These are phyloP conservation scores for Caloboletus inedulis DNA, from an alignment of 1,284 basidiomycete species.

Conservation along the genomic window DNA sequence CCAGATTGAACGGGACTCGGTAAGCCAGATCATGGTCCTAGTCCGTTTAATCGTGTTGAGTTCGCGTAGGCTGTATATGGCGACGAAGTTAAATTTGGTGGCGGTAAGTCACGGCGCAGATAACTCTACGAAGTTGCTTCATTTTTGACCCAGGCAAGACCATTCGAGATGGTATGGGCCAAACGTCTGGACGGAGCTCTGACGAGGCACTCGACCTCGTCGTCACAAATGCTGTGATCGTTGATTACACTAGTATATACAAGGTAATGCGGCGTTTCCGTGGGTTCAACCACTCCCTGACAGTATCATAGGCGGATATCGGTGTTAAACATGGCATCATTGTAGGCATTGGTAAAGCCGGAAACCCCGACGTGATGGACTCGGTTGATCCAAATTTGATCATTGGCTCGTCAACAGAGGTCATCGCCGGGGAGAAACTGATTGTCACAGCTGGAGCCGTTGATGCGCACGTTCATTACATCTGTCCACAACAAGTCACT, in stretches of 20 bases:
- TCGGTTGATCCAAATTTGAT: constrained; percentile 73
- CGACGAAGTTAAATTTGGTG: constrained; percentile 98
- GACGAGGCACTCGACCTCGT: constrained; percentile 82
- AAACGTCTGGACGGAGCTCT: constrained; percentile 74
- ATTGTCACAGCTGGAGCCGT: constrained; percentile 94
- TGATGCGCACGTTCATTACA: constrained; percentile 91
- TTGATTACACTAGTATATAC: constrained; percentile 95
- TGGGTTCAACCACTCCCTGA: background rate
- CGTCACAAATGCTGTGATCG: constrained; percentile 91
- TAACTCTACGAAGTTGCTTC: constrained; percentile 8
- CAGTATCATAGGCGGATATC: constrained; percentile 78
- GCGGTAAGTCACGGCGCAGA: constrained; percentile 49
- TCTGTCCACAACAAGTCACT: constrained; percentile 87
- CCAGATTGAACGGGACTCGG: constrained; percentile 87
- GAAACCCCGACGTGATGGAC: constrained; percentile 94
- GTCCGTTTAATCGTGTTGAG: background rate
- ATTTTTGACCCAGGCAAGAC: constrained; percentile 63
- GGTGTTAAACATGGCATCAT: constrained; percentile 88
- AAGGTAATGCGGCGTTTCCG: constrained; percentile 52
- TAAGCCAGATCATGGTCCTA: constrained; percentile 29
- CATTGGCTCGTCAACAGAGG: constrained; percentile 88
- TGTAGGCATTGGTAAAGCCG: constrained; percentile 90
- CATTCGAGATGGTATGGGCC: constrained; percentile 96
- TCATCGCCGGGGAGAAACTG: constrained; percentile 92
- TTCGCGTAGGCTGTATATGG: constrained; percentile 69